Evolutionary conservation across 129 eudicot genomes (phyloP), one percentile per base, ranked within the genome.

Genomic region (Tagetes patula): DNA sequence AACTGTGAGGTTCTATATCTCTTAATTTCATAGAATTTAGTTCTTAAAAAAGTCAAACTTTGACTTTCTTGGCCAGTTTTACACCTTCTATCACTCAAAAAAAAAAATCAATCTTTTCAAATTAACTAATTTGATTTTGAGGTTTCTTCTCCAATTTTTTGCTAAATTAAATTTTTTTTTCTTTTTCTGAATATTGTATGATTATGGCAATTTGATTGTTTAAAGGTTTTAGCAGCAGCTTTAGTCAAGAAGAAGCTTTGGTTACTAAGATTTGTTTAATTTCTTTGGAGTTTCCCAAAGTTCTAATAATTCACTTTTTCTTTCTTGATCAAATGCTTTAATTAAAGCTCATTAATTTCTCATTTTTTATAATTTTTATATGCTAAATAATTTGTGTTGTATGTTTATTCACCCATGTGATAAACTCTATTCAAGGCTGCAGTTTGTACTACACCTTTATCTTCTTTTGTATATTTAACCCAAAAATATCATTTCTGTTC

Each of bases 241-340:
- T 81, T 81, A 75, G 80, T 81, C 73, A 81, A 69, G 77, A 80
- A 80, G 80, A 80, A 75, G 84, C 72, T 78, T 71, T 71, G 2
- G 59, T 50, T 32, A 14, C 55, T 52, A 56, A 5, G 50, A 58
- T 40, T 67, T 43, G 60, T 42, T 45, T 27, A 20, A 31, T 6
- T 38, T 67, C 55, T 70, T 63, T 66, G 80, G 73, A 71, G 84
- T 69, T 79, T 81, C 73, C 84, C 84, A 10, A 75, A 38, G 81
- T 70, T 64, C 69, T 72, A 70, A 65, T 70, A 72, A 54, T 72
- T 53, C 63, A 2, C 74, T 65, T 70, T 59, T 40, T 71, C 53
- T 80, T 64, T 72, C 70, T 75, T 81, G 56, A 71, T 75, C 74
- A 58, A 6, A 5, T 81, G 74, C 81, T 75, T 81, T 70, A 38